These are phyloP conservation scores for Polygonum aviculare DNA, from an alignment of 148 eudicot species.

Conservation along the genomic window DNA sequence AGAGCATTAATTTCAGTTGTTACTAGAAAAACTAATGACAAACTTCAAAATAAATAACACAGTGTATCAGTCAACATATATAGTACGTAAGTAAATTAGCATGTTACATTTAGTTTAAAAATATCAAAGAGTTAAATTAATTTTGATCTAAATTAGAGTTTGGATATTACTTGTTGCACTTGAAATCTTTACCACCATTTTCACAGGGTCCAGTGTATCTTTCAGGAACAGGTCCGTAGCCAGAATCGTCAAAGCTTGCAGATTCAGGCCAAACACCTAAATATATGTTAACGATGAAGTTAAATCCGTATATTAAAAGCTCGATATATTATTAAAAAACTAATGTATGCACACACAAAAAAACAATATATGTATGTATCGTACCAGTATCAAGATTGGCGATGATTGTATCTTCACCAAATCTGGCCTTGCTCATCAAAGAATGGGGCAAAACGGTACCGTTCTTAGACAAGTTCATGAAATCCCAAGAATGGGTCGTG, in stretches of 20 bases:
- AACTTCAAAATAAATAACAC: too few relatives aligned
- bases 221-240: constrained; percentile 47
- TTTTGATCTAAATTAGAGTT: neutral
- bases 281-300: neutral
- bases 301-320: neutral
- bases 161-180: constrained; percentile 41
- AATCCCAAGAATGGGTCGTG: constrained; percentile 72
- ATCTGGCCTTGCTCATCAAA: constrained; percentile 36
- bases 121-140: neutral
- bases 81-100: too few relatives aligned
- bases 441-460: constrained; percentile 16
- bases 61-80: too few relatives aligned
- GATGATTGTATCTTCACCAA: constrained; percentile 58
- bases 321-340: neutral
- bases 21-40: too few relatives aligned
- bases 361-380: constrained; percentile 20
- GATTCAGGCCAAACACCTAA: constrained; percentile 83
- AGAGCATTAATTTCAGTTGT: too few relatives aligned
- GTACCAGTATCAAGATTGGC: constrained; percentile 66
- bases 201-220: constrained; percentile 49
- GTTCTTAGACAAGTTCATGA: constrained; percentile 25
- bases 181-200: constrained; percentile 15
- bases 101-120: neutral
- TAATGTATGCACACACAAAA: neutral
- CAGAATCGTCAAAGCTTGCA: constrained; percentile 45